Conservation (phyloP, 257 asterid species). For the Plantago ovata region DNA sequence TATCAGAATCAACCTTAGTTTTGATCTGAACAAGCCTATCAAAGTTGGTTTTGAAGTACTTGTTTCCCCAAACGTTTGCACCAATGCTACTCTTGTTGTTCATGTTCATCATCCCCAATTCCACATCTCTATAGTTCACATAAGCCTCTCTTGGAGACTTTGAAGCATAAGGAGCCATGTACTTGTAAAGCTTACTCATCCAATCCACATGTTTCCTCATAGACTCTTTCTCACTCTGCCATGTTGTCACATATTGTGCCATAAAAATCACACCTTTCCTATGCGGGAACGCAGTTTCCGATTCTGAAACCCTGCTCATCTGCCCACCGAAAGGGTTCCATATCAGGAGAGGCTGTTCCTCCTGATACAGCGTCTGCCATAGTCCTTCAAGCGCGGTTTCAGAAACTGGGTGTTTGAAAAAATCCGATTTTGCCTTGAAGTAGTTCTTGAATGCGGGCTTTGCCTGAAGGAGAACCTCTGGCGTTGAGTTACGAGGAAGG, state of each 20-base stretch:
- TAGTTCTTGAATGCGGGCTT: too few relatives aligned
- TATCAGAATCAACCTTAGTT: too few relatives aligned
- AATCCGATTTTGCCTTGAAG: too few relatives aligned
- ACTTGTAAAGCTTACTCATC: neutral
- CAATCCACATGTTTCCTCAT: neutral
- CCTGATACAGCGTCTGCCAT: too few relatives aligned
- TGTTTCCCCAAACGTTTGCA: too few relatives aligned
- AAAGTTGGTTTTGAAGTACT: too few relatives aligned
- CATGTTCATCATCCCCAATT: neutral
- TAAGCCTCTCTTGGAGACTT: neutral
- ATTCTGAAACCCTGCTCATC: slow-evolving; percentile 4
- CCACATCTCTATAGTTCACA: slow-evolving; percentile 1
- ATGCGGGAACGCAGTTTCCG: slow-evolving; percentile 14
- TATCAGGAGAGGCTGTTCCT: slow-evolving; percentile 5
- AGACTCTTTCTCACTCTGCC: slow-evolving; percentile 2
- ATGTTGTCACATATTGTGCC: slow-evolving; percentile 3
- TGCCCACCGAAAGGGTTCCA: slow-evolving; percentile 14
- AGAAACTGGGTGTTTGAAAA: too few relatives aligned
- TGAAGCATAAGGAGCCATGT: slow-evolving; percentile 5
- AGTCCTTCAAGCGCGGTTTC: too few relatives aligned
- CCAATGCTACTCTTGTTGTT: neutral
- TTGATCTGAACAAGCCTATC: too few relatives aligned
- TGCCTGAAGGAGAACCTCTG: too few relatives aligned
- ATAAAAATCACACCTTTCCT: slow-evolving; percentile 13
- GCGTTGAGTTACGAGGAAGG: too few relatives aligned